These are phyloP conservation scores for Pseudocohnilembus persalinus DNA, from an alignment of 169 alveolate species.

Conservation along the genomic window DNA sequence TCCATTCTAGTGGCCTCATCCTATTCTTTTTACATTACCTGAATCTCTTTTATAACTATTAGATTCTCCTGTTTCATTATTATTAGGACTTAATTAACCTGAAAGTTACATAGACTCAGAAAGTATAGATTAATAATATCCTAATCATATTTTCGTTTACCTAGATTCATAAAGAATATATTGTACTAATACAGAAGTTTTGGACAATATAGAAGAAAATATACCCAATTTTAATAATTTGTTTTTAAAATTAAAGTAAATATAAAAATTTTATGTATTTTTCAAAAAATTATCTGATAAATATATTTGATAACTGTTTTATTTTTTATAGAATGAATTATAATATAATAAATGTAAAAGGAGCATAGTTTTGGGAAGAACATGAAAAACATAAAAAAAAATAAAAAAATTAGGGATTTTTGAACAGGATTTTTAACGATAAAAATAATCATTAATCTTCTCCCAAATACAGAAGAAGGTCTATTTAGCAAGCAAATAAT, in stretches of 20 bases:
- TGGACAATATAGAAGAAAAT: neutral
- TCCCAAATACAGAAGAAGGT: neutral
- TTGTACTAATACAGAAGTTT: neutral
- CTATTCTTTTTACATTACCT: slow-evolving; percentile 11
- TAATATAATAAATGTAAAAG: neutral
- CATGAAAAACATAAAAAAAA: neutral
- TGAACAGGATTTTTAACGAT: neutral
- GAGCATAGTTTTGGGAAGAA: neutral
- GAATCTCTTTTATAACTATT: neutral
- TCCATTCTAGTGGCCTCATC: slow-evolving; percentile 29
- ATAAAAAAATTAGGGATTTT: neutral
- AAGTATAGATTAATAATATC: neutral
- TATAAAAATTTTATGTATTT: too few species aligned
- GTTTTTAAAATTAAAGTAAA: too few species aligned
- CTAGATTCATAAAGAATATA: slow-evolving; percentile 6
- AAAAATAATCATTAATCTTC: neutral
- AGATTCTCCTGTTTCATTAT: slow-evolving; percentile 20
- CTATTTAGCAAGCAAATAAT: neutral
- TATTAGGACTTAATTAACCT: slow-evolving; percentile 6
- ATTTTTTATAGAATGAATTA: too few species aligned
- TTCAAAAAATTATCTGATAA: too few species aligned
- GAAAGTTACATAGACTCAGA: neutral
- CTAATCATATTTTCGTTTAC: slow-evolving; percentile 4
- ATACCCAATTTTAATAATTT: slow-evolving; percentile 5
- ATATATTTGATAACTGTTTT: too few species aligned